phyloP scores from a whole-genome alignment of 169 alveolate genomes.

The Neospora caninum region DNA sequence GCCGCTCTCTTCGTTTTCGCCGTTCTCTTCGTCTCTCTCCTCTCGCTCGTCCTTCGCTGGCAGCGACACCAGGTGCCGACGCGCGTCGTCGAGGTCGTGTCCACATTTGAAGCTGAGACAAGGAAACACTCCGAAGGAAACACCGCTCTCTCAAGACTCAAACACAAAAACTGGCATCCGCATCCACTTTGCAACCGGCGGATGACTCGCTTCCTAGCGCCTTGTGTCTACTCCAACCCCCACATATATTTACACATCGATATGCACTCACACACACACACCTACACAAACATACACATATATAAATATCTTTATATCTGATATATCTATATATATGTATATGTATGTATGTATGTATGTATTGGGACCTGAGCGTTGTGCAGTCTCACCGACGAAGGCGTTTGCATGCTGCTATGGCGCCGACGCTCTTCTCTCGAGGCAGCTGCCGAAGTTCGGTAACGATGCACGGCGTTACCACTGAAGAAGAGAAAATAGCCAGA shows the following conservation, averaged over 20 bases:
- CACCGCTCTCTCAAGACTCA: background rate
- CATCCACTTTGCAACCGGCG: background rate
- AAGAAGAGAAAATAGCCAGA: background rate
- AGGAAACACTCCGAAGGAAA: background rate
- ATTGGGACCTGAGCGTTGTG: background rate
- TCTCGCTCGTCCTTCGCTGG: background rate
- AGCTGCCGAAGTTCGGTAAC: slow-evolving; percentile 35
- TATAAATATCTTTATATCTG: background rate
- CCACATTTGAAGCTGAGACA: background rate
- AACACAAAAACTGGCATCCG: too few species aligned
- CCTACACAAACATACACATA: background rate
- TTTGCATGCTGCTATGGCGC: slow-evolving; percentile 16
- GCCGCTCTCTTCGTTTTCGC: background rate
- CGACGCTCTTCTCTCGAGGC: slow-evolving; percentile 3
- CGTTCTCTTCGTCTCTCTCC: background rate
- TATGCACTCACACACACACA: background rate
- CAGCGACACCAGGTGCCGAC: background rate
- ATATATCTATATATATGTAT: background rate
- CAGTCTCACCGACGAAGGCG: slow-evolving; percentile 13
- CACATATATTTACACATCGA: too few species aligned
- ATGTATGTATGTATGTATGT: background rate
- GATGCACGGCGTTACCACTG: slow-evolving; percentile 42
- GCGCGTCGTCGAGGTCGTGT: slow-evolving; percentile 11
- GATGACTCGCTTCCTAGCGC: too few species aligned
- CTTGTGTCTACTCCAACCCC: too few species aligned